Percentiles rank a stretch among this genome's conserved stretches.
These are phyloP conservation scores for Colletotrichum ledebouriae DNA, from an alignment of 2,329 filamentous ascomycete species.

Conservation along the genomic window DNA sequence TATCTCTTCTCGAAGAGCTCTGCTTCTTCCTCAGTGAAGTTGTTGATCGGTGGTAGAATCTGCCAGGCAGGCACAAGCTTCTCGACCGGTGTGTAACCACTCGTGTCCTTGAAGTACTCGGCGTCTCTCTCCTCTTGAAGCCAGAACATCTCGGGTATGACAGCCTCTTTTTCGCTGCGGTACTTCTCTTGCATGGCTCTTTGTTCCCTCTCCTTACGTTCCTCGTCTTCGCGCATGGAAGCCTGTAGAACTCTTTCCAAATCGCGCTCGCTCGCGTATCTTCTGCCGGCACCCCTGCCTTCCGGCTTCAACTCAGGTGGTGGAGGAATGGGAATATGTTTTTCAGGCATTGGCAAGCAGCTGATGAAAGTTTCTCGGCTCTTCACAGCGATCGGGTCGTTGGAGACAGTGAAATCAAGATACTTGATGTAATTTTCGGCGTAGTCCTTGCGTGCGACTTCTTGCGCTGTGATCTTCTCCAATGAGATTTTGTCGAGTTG, in stretches of 20 bases:
- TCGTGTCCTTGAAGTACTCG: constrained; percentile 73
- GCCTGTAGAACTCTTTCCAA: constrained; percentile 79
- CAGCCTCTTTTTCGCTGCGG: constrained; percentile 82
- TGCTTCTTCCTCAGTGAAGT: constrained; percentile 80
- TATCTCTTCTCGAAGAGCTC: constrained; percentile 81
- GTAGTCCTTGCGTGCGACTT: constrained; percentile 57
- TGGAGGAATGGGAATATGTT: constrained; percentile 36
- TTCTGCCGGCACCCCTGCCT: constrained; percentile 64
- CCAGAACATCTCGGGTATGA: constrained; percentile 78
- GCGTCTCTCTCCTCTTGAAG: constrained; percentile 70
- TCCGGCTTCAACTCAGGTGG: constrained; percentile 70
- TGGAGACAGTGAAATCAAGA: constrained; percentile 68
- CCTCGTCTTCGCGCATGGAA: constrained; percentile 78
- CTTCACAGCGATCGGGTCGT: constrained; percentile 67
- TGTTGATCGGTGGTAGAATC: constrained; percentile 78
- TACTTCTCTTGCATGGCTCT: constrained; percentile 76
- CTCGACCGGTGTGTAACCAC: constrained; percentile 74
- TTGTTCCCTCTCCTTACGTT: constrained; percentile 75
- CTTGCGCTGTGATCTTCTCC: constrained; percentile 55
- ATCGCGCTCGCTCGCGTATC: constrained; percentile 80
- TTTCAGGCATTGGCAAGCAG: constrained; percentile 39
- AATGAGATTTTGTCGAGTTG: constrained; percentile 59
- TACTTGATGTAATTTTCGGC: constrained; percentile 64
- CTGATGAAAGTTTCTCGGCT: constrained; percentile 65
- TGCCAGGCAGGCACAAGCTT: constrained; percentile 79